Evolutionary conservation across 495 filamentous ascomycete species (phyloP), one percentile per base, ranked within the genome.

Genomic region (Xylaria bambusicola): DNA sequence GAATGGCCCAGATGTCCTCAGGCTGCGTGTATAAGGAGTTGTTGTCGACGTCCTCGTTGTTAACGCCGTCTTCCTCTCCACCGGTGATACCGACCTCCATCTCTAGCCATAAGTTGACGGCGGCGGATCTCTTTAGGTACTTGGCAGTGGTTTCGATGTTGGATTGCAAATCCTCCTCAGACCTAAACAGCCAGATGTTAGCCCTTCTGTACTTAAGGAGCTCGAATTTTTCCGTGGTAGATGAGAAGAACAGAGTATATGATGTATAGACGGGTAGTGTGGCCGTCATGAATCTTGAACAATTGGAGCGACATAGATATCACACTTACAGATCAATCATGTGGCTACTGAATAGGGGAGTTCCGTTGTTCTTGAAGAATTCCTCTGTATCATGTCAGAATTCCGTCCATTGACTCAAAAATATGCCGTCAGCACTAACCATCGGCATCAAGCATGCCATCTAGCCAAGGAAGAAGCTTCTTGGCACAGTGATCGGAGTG

Each of bases 91-190:
- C 93, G 66, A 95, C 93, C 78, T 93, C 90, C 94, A 98, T 99
- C 83, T 99, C 94, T 54, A 99, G 84, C 90, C 91, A 99, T 75
- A 97, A 91, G 81, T 96, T 96, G 91, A 97, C 89, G 55, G 92
- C 91, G 38, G 90, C 89, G 62, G 87, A 89, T 62, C 93, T 86
- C 84, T 96, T 88, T 36, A 97, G 82, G 82, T 98, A 97, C 70
- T 87, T 84, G 69, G 87, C 88, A 58, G 92, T 97, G 66, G 91
- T 96, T 61, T 85, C 64, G 67, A 99, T 93, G 86, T 99, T 99
- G 73, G 81, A 86, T 35, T 93, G 85, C 52, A 96, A 86, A 27
- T 80, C 71, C 80, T 98, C 94, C 82, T 97, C 93, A 33, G 84
- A 87, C 10, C 36, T 46, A 17, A 40, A 36, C 17, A 18, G 5